Evolutionary conservation across 768 basidiomycete species (phyloP).

Genomic region (Hypholoma sublateritium): DNA sequence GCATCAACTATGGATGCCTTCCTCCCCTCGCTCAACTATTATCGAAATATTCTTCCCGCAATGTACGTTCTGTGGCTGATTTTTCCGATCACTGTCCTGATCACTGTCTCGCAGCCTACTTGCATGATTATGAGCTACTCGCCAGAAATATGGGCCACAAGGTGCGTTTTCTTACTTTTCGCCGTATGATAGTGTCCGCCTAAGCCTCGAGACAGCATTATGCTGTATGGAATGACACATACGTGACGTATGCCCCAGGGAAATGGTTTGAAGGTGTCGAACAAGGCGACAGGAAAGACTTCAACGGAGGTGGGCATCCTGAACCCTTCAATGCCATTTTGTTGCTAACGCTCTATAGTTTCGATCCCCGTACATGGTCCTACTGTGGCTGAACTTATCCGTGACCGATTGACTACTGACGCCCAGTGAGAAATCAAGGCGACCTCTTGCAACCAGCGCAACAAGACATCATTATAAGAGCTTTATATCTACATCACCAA

Average conservation of each 20-base stretch:
- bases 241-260: slow-evolving; percentile 17
- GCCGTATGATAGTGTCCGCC: slow-evolving; percentile 38
- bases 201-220: slow-evolving; percentile 14
- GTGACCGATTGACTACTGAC: slow-evolving; percentile 28
- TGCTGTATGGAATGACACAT: slow-evolving; percentile 23
- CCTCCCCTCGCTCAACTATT: slow-evolving; percentile 58
- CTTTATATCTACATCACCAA: too few species aligned
- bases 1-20: slow-evolving; percentile 73
- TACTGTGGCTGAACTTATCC: slow-evolving; percentile 55
- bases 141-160: slow-evolving; percentile 42
- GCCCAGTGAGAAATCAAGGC: too few species aligned
- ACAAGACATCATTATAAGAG: too few species aligned
- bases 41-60: slow-evolving; percentile 69
- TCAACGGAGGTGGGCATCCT: slow-evolving; percentile 14
- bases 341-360: slow-evolving; percentile 8
- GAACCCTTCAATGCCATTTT: neutral
- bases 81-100: neutral
- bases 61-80: slow-evolving; percentile 30
- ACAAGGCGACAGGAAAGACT: slow-evolving; percentile 10
- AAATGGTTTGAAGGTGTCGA: slow-evolving; percentile 18
- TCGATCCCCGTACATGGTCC: slow-evolving; percentile 64
- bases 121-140: slow-evolving; percentile 40
- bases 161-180: slow-evolving; percentile 20
- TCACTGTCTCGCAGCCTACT: slow-evolving; percentile 21
- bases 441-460: too few species aligned